Conservation (phyloP, 495 filamentous ascomycete genomes). For the Trichoderma erinaceum region DNA sequence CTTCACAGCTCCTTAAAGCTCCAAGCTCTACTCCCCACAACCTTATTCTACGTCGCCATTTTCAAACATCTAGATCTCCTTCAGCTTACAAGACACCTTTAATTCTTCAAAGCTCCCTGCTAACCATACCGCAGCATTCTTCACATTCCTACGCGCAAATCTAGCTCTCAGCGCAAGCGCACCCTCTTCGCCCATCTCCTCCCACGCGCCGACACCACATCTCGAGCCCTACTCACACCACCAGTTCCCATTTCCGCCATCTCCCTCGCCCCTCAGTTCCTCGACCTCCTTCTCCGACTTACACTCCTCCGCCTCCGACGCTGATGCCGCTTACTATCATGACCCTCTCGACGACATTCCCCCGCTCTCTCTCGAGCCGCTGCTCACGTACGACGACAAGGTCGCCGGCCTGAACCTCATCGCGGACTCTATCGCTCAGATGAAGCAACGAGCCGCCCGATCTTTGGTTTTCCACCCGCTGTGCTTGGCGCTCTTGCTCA, state of each 20-base stretch:
- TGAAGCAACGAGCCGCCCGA: constrained; percentile 36
- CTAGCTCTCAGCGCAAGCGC: constrained; percentile 45
- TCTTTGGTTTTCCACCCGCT: constrained; percentile 37
- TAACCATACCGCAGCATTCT: constrained; percentile 40
- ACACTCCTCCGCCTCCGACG: neutral
- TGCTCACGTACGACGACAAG: constrained; percentile 33
- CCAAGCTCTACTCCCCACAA: neutral
- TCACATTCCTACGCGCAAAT: constrained; percentile 51
- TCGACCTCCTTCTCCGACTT: constrained; percentile 15
- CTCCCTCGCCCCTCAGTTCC: constrained; percentile 26
- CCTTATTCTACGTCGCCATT: neutral
- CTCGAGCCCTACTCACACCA: constrained; percentile 31
- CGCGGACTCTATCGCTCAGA: constrained; percentile 42
- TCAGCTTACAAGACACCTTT: neutral
- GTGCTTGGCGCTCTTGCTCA: constrained; percentile 27
- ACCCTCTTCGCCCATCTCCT: constrained; percentile 26
- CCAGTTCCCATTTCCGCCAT: constrained; percentile 25
- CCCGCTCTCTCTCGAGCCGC: constrained; percentile 33
- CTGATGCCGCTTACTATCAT: constrained; percentile 19
- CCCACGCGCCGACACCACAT: constrained; percentile 32
- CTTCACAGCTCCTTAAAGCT: neutral
- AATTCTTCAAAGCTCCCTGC: neutral
- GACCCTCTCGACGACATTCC: constrained; percentile 33
- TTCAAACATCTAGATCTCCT: neutral
- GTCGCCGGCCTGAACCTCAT: constrained; percentile 37